A percentile compares a stretch with the other conserved stretches of the same genome.
Conservation (phyloP, 2,329 filamentous ascomycete genomes). For the Penicillium freii region DNA sequence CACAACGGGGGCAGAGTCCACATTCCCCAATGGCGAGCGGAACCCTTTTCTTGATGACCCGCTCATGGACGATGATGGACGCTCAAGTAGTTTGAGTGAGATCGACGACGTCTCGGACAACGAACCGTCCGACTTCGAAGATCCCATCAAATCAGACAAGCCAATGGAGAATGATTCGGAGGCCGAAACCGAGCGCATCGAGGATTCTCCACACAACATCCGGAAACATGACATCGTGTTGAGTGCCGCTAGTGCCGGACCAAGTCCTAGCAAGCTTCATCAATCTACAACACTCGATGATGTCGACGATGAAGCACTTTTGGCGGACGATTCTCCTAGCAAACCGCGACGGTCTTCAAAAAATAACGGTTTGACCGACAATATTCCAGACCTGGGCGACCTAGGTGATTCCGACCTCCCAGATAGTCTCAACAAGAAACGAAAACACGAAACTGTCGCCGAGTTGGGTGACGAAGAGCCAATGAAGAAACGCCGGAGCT, state of each 20-base stretch:
- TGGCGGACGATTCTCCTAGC: constrained; percentile 42
- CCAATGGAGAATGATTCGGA: constrained; percentile 71
- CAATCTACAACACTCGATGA: constrained; percentile 52
- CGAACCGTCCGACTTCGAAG: constrained; percentile 55
- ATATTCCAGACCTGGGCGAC: constrained; percentile 27
- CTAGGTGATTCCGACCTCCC: constrained; percentile 31
- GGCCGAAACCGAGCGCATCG: constrained; percentile 90
- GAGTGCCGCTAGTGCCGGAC: constrained; percentile 58
- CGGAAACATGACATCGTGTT: constrained; percentile 63
- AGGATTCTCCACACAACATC: constrained; percentile 74
- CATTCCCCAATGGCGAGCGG: constrained; percentile 38
- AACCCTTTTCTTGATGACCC: constrained; percentile 43
- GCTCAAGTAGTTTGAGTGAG: constrained; percentile 90
- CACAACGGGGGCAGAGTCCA: constrained; percentile 34
- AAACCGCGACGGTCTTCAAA: constrained; percentile 37
- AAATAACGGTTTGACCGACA: constrained; percentile 31
- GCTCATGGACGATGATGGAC: constrained; percentile 59
- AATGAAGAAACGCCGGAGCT: constrained; percentile 42
- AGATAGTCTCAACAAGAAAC: constrained; percentile 40
- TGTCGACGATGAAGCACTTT: constrained; percentile 51
- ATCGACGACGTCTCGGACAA: constrained; percentile 78
- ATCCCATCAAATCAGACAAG: constrained; percentile 48
- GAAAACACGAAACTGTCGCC: constrained; percentile 42
- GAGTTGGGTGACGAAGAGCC: constrained; percentile 42
- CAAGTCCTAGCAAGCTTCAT: constrained; percentile 74